A percentile compares a stretch with the other conserved stretches of the same genome.
Conservation (phyloP, 495 filamentous ascomycete species). For the Viridothelium virens region DNA sequence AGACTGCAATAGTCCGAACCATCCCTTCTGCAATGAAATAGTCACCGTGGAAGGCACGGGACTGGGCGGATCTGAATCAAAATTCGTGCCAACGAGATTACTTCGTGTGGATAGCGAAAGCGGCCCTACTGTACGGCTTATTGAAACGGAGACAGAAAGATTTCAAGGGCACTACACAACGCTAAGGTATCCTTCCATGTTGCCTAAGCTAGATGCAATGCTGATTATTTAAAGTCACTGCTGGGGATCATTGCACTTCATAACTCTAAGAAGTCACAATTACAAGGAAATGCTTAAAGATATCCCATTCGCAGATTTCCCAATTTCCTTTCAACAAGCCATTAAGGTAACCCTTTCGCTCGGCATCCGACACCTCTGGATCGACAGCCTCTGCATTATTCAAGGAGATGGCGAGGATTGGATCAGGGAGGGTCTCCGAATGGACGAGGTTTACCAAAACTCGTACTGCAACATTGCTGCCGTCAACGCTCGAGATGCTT, state of each 20-base stretch:
- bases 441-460: slow-evolving; percentile 13
- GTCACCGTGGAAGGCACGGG: background rate
- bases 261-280: background rate
- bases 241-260: background rate
- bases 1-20: background rate
- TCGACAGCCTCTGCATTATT: slow-evolving; percentile 16
- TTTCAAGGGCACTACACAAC: background rate
- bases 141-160: background rate
- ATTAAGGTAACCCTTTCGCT: slow-evolving; percentile 4
- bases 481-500: background rate
- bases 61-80: background rate
- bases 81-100: background rate
- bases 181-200: slow-evolving; percentile 6
- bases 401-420: slow-evolving; percentile 15
- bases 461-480: slow-evolving; percentile 16
- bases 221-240: slow-evolving; percentile 11
- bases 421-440: slow-evolving; percentile 8
- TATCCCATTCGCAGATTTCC: slow-evolving; percentile 5
- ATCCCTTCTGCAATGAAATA: background rate
- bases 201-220: background rate
- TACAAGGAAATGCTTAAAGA: slow-evolving; percentile 8
- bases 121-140: background rate
- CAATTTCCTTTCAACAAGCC: slow-evolving; percentile 13
- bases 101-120: background rate
- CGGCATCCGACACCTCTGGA: slow-evolving; percentile 9